Base-by-base conservation (phyloP, 192 early-diverging fungal genomes). In the Coemansia umbellata region DNA sequence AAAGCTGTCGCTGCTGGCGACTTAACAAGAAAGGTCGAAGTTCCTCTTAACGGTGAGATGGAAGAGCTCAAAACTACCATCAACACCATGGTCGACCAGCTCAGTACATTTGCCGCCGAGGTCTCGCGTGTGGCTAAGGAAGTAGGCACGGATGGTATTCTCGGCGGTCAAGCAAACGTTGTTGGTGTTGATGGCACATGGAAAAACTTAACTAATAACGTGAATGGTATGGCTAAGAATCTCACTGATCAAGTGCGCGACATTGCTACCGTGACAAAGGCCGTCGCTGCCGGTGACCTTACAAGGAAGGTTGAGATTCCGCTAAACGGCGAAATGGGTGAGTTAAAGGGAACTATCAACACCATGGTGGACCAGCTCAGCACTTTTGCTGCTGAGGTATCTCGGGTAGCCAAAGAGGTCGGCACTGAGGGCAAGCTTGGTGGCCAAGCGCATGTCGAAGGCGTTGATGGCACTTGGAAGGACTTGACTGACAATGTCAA, bases 131-230 rank as follows among this genome's bases (percentile, higher is more conserved):
- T 87, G 3, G 78, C 85, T 3, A 77, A 81, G 17, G 85, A 87
- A 53, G 85, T 87, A 14, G 85, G 85, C 2, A 85, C 82, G 0
- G 85, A 87, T 48, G 86, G 86, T 5, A 63, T 66, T 37, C 59
- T 88, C 0, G 86, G 86, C n/a, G 86, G 83, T 7, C 84, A 85
- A 47, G 86, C 86, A 1, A 44, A 81, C 9, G 85, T 87, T 2
- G 53, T 42, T 30, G 80, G 62, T n/a, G 79, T 81, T 8, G 78
- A 73, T 11, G 83, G 85, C 0, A 83, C 80, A 0, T 87, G 85
- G 85, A 87, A 84, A 50, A 71, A 82, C 36, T 49, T 24, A 27
- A 45, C 80, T 50, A 81, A 85, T 54, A 55, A 82, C 26, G 78
- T 78, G 15, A 82, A 85, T 22, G 78, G 78, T 35, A 79, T 85